Evolutionary conservation across 371 early-diverging fungal species (phyloP), one percentile per base, ranked within the genome.

Genomic region (Lichtheimia ramosa): DNA sequence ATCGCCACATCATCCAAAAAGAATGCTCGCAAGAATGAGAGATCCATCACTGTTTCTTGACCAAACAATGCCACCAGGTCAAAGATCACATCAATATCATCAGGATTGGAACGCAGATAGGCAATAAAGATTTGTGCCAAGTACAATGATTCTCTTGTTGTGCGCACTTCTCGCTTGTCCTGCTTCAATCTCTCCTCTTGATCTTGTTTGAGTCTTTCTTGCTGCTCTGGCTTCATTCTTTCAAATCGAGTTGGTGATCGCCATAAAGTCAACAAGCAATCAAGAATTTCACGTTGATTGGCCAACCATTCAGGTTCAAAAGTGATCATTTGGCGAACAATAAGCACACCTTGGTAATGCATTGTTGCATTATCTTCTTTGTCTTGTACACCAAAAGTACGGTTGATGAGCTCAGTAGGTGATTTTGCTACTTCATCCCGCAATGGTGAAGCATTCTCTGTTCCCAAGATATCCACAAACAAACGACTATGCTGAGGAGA

Each of bases 41-140:
- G 70, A 58, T 93, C 94, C 40, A 90, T 75, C 1, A 90, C 74
- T 21, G 86, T 88, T 42, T 87, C 85, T 52, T 87, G 83, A 0
- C 77, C 77, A 68, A 95, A 92, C n/a, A 88, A 82, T 15, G 85
- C 72, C n/a, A 90, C 77, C 56, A 95, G 69, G 46, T 91, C 91
- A 63, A 92, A 93, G 0, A 93, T 73, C 23, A 92, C 60, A 27
- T 88, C 88, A 18, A 86, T 70, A 43, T 92, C 89, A 18, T 81
- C 81, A 7, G 79, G 84, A n/a, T 87, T 81, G 20, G 74, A 67
- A 54, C 71, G 77, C 56, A 83, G 63, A 61, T 89, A 87, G 6
- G 71, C 67, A 48, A 93, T 88, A 54, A 93, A 89, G 5, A 92
- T 86, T 43, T 92, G 86, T 5, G 87, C 73, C 20, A 92, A 25